These are phyloP conservation scores for Paracamarosporium sp. DNA, from an alignment of 2,329 filamentous ascomycete genomes.

Conservation along the genomic window DNA sequence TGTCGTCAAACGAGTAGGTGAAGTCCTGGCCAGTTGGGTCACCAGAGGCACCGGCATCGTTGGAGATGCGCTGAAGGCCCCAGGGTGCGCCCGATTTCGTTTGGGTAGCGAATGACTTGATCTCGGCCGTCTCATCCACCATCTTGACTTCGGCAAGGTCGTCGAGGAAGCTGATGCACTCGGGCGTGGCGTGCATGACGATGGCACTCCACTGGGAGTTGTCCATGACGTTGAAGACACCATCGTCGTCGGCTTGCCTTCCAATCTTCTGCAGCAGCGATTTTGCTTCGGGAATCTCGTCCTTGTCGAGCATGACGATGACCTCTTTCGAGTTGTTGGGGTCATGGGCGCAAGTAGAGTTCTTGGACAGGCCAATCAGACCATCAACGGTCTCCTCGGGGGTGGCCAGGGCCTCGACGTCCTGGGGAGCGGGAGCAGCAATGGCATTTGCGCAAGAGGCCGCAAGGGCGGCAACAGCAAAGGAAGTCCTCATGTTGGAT, in stretches of 20 bases:
- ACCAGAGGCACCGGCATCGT: slow-evolving; percentile 40
- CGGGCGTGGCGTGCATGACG: slow-evolving; percentile 48
- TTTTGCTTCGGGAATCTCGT: slow-evolving; percentile 16
- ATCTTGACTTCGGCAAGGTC: slow-evolving; percentile 49
- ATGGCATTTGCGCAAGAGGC: slow-evolving; percentile 19
- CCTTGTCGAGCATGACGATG: slow-evolving; percentile 29
- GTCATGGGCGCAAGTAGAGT: slow-evolving; percentile 27
- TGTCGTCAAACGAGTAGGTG: slow-evolving; percentile 50
- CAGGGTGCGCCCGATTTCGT: slow-evolving; percentile 50
- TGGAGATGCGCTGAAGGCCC: slow-evolving; percentile 56
- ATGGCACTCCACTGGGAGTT: slow-evolving; percentile 51
- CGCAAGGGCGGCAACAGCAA: slow-evolving; percentile 29
- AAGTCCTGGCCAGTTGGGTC: slow-evolving; percentile 41
- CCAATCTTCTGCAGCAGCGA: slow-evolving; percentile 19
- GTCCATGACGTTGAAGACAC: slow-evolving; percentile 45
- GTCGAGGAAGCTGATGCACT: slow-evolving; percentile 48
- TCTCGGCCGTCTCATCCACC: slow-evolving; percentile 50
- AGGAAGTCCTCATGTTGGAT: slow-evolving; percentile 41
- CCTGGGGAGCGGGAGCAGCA: slow-evolving; percentile 18
- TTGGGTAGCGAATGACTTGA: slow-evolving; percentile 36
- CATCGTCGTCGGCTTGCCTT: slow-evolving; percentile 44
- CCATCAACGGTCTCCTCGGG: slow-evolving; percentile 17
- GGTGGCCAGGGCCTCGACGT: slow-evolving; percentile 8
- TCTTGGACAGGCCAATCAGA: slow-evolving; percentile 29
- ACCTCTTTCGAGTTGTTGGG: slow-evolving; percentile 38